These are phyloP conservation scores for Didymella arachidicola DNA, from an alignment of 2,329 filamentous ascomycete species.

Conservation along the genomic window DNA sequence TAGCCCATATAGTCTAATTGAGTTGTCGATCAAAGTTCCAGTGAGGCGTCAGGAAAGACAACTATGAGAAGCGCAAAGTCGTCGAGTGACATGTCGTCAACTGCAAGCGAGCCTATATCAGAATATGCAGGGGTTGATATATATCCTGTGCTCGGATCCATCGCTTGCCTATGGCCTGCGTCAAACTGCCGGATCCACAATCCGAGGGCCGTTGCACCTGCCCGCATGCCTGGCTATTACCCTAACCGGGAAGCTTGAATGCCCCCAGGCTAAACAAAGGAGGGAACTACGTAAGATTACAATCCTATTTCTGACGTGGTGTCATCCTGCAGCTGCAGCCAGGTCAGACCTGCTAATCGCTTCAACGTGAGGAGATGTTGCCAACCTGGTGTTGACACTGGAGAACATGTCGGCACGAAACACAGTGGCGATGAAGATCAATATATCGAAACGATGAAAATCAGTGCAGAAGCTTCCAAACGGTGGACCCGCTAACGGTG, in stretches of 20 bases:
- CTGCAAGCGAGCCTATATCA: background rate
- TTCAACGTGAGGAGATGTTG: background rate
- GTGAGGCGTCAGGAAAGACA: background rate
- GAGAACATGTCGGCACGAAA: background rate
- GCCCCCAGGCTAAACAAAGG: background rate
- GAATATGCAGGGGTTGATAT: slow-evolving; percentile 1
- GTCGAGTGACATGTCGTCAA: background rate
- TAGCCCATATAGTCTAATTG: background rate
- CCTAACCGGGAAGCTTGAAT: background rate
- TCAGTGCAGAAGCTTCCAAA: slow-evolving; percentile 9
- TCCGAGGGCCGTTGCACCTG: background rate
- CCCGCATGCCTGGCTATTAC: slow-evolving; percentile 1
- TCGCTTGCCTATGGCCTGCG: background rate
- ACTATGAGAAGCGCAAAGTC: background rate
- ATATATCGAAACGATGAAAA: slow-evolving; percentile 25
- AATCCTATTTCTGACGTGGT: background rate
- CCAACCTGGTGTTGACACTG: background rate
- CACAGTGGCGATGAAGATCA: slow-evolving; percentile 10
- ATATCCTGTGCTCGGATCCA: background rate
- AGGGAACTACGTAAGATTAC: background rate
- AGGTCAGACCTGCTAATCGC: background rate
- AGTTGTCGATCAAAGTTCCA: background rate
- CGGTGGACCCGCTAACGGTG: slow-evolving; percentile 7
- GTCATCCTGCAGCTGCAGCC: background rate
- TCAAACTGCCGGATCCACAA: background rate